phyloP scores from a whole-genome alignment of 2,329 filamentous ascomycete species.

The Alternaria dauci region DNA sequence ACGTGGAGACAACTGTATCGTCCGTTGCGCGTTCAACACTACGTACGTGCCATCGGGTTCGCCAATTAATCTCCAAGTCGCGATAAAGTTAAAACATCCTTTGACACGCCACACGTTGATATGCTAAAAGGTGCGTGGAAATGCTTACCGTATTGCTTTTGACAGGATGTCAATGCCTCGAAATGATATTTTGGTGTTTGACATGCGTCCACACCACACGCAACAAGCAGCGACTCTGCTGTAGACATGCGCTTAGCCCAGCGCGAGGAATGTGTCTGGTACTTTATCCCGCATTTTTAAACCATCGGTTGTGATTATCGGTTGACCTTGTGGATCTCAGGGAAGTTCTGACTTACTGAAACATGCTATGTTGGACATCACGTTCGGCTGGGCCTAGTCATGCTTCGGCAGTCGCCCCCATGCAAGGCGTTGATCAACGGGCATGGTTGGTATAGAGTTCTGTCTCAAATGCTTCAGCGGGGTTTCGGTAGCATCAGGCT shows the following conservation, averaged over 20 bases:
- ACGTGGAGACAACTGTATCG: not conserved
- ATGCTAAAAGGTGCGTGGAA: not conserved
- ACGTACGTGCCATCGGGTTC: not conserved
- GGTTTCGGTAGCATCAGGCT: constrained; percentile 18
- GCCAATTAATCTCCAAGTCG: not conserved
- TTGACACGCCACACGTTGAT: not conserved
- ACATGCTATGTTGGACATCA: constrained; percentile 15
- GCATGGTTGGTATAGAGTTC: not conserved
- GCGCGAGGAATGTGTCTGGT: not conserved
- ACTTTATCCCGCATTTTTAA: not conserved
- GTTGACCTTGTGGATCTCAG: not conserved
- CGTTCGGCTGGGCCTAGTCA: not conserved
- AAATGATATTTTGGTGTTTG: not conserved
- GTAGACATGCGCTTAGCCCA: not conserved
- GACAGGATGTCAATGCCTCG: not conserved
- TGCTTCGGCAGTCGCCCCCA: constrained; percentile 8
- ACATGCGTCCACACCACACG: not conserved
- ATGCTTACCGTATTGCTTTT: not conserved
- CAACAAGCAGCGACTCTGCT: not conserved
- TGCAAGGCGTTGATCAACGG: not conserved
- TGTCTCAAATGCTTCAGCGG: constrained; percentile 17
- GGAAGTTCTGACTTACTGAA: constrained; percentile 18
- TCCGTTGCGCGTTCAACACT: not conserved
- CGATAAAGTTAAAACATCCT: not conserved
- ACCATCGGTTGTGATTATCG: not conserved